Conservation (phyloP, 108 stramenopile species). For the Cyclotella distinguenda region DNA sequence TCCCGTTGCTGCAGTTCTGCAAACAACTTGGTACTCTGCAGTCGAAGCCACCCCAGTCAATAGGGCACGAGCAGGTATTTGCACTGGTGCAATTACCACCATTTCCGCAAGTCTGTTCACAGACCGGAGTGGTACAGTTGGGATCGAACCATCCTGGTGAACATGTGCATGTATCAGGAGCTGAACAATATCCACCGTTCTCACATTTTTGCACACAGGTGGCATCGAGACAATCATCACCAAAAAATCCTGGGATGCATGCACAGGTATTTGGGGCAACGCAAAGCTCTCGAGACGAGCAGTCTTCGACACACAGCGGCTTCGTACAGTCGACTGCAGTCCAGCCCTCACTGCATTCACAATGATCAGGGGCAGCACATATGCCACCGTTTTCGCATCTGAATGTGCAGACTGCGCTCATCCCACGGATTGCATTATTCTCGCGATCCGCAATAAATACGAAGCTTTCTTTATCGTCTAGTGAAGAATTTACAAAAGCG, state of each 20-base stretch:
- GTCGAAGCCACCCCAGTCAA: constrained; percentile 72
- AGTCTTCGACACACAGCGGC: constrained; percentile 55
- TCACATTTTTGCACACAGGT: constrained; percentile 74
- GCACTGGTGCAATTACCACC: constrained; percentile 87
- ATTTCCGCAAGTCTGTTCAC: constrained; percentile 87
- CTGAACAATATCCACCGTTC: constrained; percentile 71
- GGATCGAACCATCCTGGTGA: constrained; percentile 81
- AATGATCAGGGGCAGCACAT: constrained; percentile 68
- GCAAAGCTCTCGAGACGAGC: constrained; percentile 60
- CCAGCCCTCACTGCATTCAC: constrained; percentile 73
- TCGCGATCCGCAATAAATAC: constrained; percentile 76
- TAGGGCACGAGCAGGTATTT: constrained; percentile 69
- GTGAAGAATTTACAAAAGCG: constrained; percentile 39
- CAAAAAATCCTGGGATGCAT: constrained; percentile 80
- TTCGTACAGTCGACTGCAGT: constrained; percentile 58
- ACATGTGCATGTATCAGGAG: constrained; percentile 85
- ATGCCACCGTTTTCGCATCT: constrained; percentile 81
- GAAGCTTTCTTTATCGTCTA: constrained; percentile 30
- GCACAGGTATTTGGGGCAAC: constrained; percentile 76
- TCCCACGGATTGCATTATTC: constrained; percentile 71
- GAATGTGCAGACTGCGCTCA: constrained; percentile 70
- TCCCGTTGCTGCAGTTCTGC: constrained; percentile 66
- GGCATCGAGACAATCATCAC: constrained; percentile 55
- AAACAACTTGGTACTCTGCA: constrained; percentile 77
- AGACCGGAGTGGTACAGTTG: constrained; percentile 89